Base-by-base conservation (phyloP, 352 stramenopile genomes). In the Sclerospora graminicola region DNA sequence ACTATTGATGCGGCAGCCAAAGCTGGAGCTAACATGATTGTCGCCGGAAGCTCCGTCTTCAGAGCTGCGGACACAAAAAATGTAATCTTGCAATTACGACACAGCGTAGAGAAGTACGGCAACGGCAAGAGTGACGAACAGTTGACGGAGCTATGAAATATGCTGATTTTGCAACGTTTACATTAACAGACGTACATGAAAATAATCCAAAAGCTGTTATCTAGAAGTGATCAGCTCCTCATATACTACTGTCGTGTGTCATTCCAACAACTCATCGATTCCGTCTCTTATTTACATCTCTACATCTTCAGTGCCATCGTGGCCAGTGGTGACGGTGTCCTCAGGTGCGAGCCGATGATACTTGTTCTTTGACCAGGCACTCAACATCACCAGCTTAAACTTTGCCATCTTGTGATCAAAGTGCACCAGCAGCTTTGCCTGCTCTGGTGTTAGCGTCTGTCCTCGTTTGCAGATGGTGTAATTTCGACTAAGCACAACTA, bases 1-100 rank as follows among this genome's bases (percentile, higher is more conserved):
- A 99, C 94, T 7, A 95, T 98, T 55, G 91, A 97, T 37, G 74
- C 64, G 4, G 95, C 52, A 6, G 89, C 92, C 21, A 82, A 87
- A 48, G 93, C 95, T 10, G 95, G 95, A 14, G 95, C 95, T 7
- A 99, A 98, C 61, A 91, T 98, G 62, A 97, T 99, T 56, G 95
- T 98, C 9, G 93, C 94, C 84, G 95, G 91, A 16, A 96, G 83
- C 40, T 96, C 89, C 6, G 84, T 98, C 27, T 98, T 97, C 58
- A 84, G 83, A 29, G 76, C 84, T 1, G 50, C 35, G 0, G 61
- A 95, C 42, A 74, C 82, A 14, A 73, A 63, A 5, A 47, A 39
- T 13, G 69, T 77, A 21, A 97, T 97, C 55, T 90, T 76, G 16
- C 55, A 78, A 28, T 71, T 97, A 72, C 66, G 83, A 31, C 52